Evolutionary conservation across 495 filamentous ascomycete species (phyloP).

Genomic region (Neurospora africana): DNA sequence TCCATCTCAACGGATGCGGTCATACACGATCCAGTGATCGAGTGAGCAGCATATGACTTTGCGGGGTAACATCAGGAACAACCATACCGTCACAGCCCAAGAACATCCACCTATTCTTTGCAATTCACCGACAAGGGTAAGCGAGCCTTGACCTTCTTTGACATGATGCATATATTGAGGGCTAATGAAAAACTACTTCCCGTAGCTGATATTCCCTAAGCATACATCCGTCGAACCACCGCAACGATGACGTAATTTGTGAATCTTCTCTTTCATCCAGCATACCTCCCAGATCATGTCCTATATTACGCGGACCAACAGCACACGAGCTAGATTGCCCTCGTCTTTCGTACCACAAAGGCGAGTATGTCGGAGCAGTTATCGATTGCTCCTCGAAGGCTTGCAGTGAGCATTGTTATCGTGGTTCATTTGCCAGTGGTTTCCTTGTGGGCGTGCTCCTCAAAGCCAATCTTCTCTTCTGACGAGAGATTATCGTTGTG

Average conservation of each 20-base stretch:
- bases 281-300: background rate
- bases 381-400: background rate
- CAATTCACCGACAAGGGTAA: background rate
- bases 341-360: background rate
- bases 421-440: background rate
- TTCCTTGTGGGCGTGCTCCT: conserved; percentile 7
- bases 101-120: background rate
- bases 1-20: background rate
- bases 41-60: background rate
- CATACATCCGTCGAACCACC: background rate
- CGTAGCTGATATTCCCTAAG: background rate
- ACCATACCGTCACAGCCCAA: background rate
- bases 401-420: background rate
- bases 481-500: conserved; percentile 20
- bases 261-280: background rate
- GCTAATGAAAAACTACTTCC: background rate
- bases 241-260: background rate
- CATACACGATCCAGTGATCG: background rate
- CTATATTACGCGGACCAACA: background rate
- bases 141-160: background rate
- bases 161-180: background rate
- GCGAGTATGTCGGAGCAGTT: background rate
- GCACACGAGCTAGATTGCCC: background rate
- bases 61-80: background rate
- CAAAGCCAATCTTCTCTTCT: conserved; percentile 20